A percentile compares a stretch with the other conserved stretches of the same genome.
Conservation (phyloP, 805 yeast genomes). For the Saccharomycopsis malanga region DNA sequence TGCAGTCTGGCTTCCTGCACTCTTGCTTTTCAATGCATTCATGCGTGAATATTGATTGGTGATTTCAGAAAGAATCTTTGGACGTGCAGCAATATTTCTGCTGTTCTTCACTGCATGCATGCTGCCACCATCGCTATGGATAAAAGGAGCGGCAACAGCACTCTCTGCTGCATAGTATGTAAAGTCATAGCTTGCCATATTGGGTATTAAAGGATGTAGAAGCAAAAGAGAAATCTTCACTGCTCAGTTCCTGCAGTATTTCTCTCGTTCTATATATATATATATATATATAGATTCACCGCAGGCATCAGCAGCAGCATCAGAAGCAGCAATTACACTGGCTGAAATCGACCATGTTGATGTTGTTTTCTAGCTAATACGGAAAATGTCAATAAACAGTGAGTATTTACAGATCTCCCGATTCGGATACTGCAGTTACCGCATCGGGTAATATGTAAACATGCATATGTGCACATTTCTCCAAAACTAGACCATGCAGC, state of each 20-base stretch:
- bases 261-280: too few species aligned
- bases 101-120: neutral
- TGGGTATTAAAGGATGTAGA: too few species aligned
- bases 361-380: neutral
- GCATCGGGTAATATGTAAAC: too few species aligned
- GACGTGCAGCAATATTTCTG: neutral
- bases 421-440: too few species aligned
- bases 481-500: too few species aligned
- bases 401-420: neutral
- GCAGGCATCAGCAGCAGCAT: too few species aligned
- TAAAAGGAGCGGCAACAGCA: slow-evolving; percentile 6
- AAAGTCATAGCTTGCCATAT: too few species aligned
- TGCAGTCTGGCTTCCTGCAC: neutral
- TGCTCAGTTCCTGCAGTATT: too few species aligned
- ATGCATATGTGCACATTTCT: too few species aligned
- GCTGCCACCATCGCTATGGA: neutral
- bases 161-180: neutral
- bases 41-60: slow-evolving; percentile 1
- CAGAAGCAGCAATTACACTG: too few species aligned
- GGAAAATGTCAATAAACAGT: neutral
- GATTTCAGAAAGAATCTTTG: slow-evolving; percentile 8
- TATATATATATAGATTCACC: too few species aligned
- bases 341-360: slow-evolving; percentile 6
- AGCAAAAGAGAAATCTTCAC: too few species aligned
- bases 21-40: neutral